Percentiles rank a stretch among this genome's conserved stretches.
Evolutionary conservation across 73 alveolate species (phyloP).

Genomic region (Stentor roeselii): DNA sequence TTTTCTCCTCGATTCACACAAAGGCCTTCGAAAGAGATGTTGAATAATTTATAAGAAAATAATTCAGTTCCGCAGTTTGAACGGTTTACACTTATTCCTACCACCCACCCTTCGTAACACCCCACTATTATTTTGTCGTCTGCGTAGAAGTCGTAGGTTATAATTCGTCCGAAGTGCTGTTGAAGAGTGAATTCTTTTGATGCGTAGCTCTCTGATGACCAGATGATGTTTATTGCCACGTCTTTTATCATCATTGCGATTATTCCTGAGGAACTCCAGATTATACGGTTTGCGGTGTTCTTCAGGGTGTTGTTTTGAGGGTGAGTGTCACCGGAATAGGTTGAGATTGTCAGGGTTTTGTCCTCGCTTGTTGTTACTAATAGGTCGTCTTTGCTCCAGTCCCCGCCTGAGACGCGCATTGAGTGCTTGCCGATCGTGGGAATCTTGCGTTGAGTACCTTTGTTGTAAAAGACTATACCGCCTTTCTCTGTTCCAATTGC

Average conservation of each 20-base stretch:
- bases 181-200: constrained; percentile 91
- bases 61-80: constrained; percentile 82
- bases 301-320: constrained; percentile 77
- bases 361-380: constrained; percentile 93
- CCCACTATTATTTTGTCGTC: constrained; percentile 91
- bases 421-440: constrained; percentile 98
- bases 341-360: constrained; percentile 87
- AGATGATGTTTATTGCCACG: background rate
- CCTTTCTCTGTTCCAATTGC: constrained; percentile 99
- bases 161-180: constrained; percentile 88
- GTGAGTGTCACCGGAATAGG: constrained; percentile 84
- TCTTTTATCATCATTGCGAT: constrained; percentile 27
- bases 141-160: constrained; percentile 86
- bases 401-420: constrained; percentile 88
- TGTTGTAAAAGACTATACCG: constrained; percentile 92
- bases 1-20: constrained; percentile 68
- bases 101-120: constrained; percentile 87
- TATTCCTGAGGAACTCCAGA: constrained; percentile 77
- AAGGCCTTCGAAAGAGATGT: constrained; percentile 79
- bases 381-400: constrained; percentile 57
- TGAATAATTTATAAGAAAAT: constrained; percentile 60
- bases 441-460: constrained; percentile 90
- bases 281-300: constrained; percentile 74
- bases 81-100: constrained; percentile 78
- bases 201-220: constrained; percentile 14